Conservation (phyloP, 768 basidiomycete genomes). For the Auricularia sp. region DNA sequence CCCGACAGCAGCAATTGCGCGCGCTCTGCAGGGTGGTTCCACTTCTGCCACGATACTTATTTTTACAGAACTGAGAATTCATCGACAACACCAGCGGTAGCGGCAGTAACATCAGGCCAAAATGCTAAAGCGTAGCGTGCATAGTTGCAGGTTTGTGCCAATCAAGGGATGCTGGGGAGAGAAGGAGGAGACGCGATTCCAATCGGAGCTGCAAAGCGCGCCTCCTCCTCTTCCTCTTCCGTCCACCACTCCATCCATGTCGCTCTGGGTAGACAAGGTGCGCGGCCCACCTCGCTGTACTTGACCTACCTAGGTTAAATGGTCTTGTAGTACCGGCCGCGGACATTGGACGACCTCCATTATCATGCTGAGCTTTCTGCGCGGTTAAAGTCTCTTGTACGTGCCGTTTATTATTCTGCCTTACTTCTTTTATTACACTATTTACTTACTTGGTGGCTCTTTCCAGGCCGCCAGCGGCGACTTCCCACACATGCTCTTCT, state of each 20-base stretch:
- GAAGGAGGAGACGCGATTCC: neutral
- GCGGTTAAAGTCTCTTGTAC: constrained; percentile 68
- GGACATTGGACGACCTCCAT: constrained; percentile 72
- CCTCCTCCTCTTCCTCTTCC: neutral
- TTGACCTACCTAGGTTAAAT: too few species aligned
- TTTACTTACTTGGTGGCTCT: too few species aligned
- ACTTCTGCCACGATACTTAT: too few species aligned
- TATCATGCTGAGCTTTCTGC: constrained; percentile 78
- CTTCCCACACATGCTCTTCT: constrained; percentile 96
- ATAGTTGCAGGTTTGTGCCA: too few species aligned
- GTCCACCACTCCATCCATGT: constrained; percentile 29
- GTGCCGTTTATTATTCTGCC: constrained; percentile 3
- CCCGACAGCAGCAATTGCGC: too few species aligned
- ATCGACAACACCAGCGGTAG: too few species aligned
- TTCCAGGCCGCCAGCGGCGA: constrained; percentile 75
- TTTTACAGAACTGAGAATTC: too few species aligned
- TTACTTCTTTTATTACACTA: constrained; percentile 7
- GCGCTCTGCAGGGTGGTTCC: too few species aligned
- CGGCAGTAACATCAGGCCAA: too few species aligned
- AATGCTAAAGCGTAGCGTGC: too few species aligned
- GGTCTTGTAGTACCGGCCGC: constrained; percentile 63
- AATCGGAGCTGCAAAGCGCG: neutral
- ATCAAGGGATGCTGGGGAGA: too few species aligned
- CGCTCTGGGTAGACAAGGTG: constrained; percentile 46
- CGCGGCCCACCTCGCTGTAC: neutral